Conservation (phyloP, 768 basidiomycete species). For the Thelephora aurantiotincta region DNA sequence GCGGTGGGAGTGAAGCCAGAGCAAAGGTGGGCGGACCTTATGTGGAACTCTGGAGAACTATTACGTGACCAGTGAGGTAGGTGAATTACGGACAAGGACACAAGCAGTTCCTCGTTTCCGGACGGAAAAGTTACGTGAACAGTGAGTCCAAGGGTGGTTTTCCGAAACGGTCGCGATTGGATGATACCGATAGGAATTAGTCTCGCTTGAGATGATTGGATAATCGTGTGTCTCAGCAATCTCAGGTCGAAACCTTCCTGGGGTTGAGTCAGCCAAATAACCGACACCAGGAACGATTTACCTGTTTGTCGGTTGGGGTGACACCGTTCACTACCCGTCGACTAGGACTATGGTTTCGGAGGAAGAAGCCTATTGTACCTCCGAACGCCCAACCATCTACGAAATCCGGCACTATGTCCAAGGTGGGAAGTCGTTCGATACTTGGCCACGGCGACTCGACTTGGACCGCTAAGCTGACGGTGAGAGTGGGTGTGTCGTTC, state of each 20-base stretch:
- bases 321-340: conserved; percentile 39
- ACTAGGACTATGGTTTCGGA: conserved; percentile 31
- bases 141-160: conserved; percentile 17
- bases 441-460: conserved; percentile 23
- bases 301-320: conserved; percentile 8
- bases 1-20: conserved; percentile 36
- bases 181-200: conserved; percentile 36
- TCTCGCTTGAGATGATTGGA: conserved; percentile 53
- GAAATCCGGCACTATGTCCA: conserved; percentile 53
- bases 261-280: not conserved
- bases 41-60: conserved; percentile 15
- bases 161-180: conserved; percentile 25
- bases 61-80: conserved; percentile 24
- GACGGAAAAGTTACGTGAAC: conserved; percentile 24
- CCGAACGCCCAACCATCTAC: conserved; percentile 69
- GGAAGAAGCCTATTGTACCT: conserved; percentile 46
- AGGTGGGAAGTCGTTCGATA: conserved; percentile 30
- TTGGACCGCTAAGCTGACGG: conserved; percentile 34
- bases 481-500: conserved; percentile 34
- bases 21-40: conserved; percentile 48
- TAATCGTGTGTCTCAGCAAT: conserved; percentile 15
- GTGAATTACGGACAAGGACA: conserved; percentile 32
- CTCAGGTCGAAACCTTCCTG: conserved; percentile 6
- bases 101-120: conserved; percentile 13
- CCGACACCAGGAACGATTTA: not conserved